Base-by-base conservation (phyloP, 179 eudicot genomes). In the Amaranthus tricolor region DNA sequence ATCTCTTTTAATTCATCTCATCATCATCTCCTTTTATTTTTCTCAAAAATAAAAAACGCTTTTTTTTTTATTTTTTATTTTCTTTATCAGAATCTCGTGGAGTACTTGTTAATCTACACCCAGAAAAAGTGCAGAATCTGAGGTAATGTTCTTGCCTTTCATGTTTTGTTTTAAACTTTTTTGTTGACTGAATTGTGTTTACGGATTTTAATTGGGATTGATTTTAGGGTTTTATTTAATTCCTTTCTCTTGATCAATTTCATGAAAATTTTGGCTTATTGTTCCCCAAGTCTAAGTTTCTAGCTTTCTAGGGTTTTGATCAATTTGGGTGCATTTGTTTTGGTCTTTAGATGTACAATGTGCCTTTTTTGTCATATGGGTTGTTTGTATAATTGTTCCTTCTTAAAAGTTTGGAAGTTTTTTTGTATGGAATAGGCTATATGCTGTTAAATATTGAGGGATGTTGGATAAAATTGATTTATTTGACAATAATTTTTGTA, bases 251-350 rank as follows among this genome's bases (percentile, higher is more conserved):
- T 63, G 72, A 11, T 64, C 15, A 55, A 21, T 70, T 31, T 31
- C 40, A 31, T 2, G 40, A 31, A 24, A 45, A 48, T 16, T 59
- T 68, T 40, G 43, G 54, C n/a, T 17, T 67, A 9, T 40, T 17
- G 8, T 10, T 79, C 9, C 1, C 14, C 55, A 54, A 51, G 24
- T 74, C 70, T 47, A 68, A 40, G 70, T 15, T 60, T 56, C 15
- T 54, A 50, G 48, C 43, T 66, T 71, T 80, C 52, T 16, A 58
- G 74, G 83, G 66, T 66, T 31, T 73, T 47, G 74, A 24, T 17
- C 60, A 53, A 31, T 61, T 49, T 64, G 54, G 45, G 60, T 4
- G 7, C 6, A 1, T 17, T 40, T 68, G 21, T 20, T 11, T 68
- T 15, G 40, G 40, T 68, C 19, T 52, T 53, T 31, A 51, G 60